Evolutionary conservation across 768 basidiomycete genomes (phyloP), one percentile per base, ranked within the genome.

Genomic region (Macrolepiota albuminosa): DNA sequence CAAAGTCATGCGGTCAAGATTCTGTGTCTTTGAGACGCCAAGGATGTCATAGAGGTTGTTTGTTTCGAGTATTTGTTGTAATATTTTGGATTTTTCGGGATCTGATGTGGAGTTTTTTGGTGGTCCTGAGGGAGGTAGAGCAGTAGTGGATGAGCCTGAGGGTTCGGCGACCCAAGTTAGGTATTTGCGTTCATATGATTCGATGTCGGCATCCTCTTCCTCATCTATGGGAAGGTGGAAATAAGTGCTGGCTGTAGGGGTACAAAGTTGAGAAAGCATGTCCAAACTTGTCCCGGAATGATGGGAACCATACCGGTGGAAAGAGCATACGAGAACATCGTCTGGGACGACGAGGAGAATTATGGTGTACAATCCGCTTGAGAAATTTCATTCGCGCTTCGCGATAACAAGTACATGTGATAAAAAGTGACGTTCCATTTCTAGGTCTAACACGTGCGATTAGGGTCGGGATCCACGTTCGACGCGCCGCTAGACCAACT

Each of bases 41-140:
- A 95, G 81, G 34, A 93, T 84, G 29, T 77, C 73, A 70, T 93
- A 93, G 40, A 93, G 79, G 70, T 91, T 83, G 57, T 88, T 81
- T 63, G 78, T 79, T 26, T 77, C 71, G 29, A 91, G 77, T 26
- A 93, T 81, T 8, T 81, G 75, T 8, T 77, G 70, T 21, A 88
- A 79, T 13, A 79, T 75, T 40, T 58, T 58, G 9, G 55, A 45
- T 29, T 48, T 64, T 36, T 67, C 61, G 13, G 54, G 26, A 48
- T 64, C 49, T 26, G 62, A 29, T 4, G 31, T 29, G 11, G 57
- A 49, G 51, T 36, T 60, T 37, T n/a, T 46, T 9, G 39, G 57
- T 52, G 47, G 52, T 29, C 43, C 42, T 24, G 63, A 36, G 36
- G 59, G 53, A 2, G 50, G 64, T 57, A 37, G 54, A 52, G 33